phyloP scores from a whole-genome alignment of 2,329 filamentous ascomycete genomes.

The Cyclaneusma minus region DNA sequence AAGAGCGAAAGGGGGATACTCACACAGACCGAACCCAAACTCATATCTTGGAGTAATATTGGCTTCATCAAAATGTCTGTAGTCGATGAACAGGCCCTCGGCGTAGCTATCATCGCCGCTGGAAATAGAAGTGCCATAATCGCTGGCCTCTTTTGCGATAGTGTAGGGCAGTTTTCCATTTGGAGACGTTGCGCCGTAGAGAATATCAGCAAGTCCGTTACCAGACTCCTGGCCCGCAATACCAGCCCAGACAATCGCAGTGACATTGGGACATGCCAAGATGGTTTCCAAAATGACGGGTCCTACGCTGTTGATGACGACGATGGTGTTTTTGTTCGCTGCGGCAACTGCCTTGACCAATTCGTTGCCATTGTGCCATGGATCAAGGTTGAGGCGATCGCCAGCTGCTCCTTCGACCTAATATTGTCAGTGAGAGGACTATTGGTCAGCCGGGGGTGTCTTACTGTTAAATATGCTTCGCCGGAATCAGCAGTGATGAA shows the following conservation, averaged over 20 bases:
- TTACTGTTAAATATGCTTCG: slow-evolving; percentile 40
- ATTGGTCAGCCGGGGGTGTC: background rate
- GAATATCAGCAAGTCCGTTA: slow-evolving; percentile 32
- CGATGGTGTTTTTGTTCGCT: slow-evolving; percentile 44
- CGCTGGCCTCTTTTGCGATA: slow-evolving; percentile 36
- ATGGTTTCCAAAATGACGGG: slow-evolving; percentile 41
- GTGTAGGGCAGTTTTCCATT: slow-evolving; percentile 49
- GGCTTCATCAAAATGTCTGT: slow-evolving; percentile 30
- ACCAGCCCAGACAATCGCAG: slow-evolving; percentile 44
- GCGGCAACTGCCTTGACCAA: slow-evolving; percentile 41
- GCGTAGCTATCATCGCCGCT: slow-evolving; percentile 18
- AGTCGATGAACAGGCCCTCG: slow-evolving; percentile 36
- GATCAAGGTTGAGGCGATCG: slow-evolving; percentile 47
- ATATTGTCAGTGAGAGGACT: background rate
- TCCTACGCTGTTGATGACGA: slow-evolving; percentile 49
- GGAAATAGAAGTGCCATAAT: slow-evolving; percentile 26
- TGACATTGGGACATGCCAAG: slow-evolving; percentile 45
- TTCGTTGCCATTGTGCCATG: slow-evolving; percentile 31
- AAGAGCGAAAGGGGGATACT: slow-evolving; percentile 1
- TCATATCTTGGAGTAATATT: slow-evolving; percentile 20
- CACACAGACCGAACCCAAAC: slow-evolving; percentile 31
- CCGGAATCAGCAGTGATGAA: slow-evolving; percentile 55
- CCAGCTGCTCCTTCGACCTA: slow-evolving; percentile 26
- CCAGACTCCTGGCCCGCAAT: slow-evolving; percentile 45
- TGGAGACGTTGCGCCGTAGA: slow-evolving; percentile 30